These are phyloP conservation scores for Alternaria incomplexa DNA, from an alignment of 2,329 filamentous ascomycete genomes.

Conservation along the genomic window DNA sequence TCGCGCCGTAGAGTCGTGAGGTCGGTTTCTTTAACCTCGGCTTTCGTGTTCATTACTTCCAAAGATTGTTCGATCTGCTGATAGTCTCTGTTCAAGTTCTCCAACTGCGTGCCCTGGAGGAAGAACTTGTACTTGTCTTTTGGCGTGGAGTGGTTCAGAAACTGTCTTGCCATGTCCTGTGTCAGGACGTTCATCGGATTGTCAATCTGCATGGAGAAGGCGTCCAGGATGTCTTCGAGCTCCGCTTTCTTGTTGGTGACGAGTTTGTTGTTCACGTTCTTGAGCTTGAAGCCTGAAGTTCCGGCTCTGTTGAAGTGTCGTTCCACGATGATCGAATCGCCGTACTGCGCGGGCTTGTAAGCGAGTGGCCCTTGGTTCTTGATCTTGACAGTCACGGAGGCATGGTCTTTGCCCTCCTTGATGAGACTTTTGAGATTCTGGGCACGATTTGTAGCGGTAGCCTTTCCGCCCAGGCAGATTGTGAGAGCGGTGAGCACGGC, in stretches of 20 bases:
- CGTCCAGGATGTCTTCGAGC: conserved; percentile 91
- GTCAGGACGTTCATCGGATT: conserved; percentile 96
- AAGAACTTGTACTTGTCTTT: conserved; percentile 96
- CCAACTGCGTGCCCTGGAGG: conserved; percentile 89
- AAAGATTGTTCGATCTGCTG: conserved; percentile 79
- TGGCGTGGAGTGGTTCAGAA: conserved; percentile 83
- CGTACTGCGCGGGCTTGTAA: conserved; percentile 82
- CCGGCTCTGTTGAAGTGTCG: conserved; percentile 81
- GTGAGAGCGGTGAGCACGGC: conserved; percentile 92
- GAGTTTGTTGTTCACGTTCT: conserved; percentile 70
- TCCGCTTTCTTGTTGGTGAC: conserved; percentile 86
- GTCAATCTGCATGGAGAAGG: conserved; percentile 91
- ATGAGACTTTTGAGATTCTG: conserved; percentile 89
- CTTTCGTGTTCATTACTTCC: conserved; percentile 71
- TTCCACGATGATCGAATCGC: conserved; percentile 86
- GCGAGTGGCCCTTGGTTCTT: conserved; percentile 89
- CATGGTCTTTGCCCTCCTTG: conserved; percentile 78
- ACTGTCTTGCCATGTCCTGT: conserved; percentile 92
- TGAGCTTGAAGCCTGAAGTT: conserved; percentile 84
- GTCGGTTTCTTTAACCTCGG: conserved; percentile 67
- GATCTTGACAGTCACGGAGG: conserved; percentile 79
- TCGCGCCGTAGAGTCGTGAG: conserved; percentile 65
- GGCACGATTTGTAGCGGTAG: conserved; percentile 89
- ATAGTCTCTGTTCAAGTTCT: conserved; percentile 92
- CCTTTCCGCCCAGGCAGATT: conserved; percentile 92